Conservation (phyloP, 352 stramenopile genomes). For the Pythium scleroteichum region DNA sequence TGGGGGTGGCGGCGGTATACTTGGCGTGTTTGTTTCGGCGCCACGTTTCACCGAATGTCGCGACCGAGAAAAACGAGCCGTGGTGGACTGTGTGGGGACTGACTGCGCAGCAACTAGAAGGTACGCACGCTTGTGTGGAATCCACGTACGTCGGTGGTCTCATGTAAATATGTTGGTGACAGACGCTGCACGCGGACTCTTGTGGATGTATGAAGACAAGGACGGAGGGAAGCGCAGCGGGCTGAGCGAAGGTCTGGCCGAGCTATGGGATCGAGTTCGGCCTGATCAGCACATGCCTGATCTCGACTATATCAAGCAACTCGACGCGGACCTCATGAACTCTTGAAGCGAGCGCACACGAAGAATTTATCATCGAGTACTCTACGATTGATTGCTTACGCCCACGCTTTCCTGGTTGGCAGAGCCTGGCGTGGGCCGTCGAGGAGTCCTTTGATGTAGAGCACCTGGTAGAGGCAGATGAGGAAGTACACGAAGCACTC, state of each 20-base stretch:
- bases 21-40: slow-evolving; percentile 65
- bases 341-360: neutral
- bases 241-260: slow-evolving; percentile 47
- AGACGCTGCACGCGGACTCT: slow-evolving; percentile 54
- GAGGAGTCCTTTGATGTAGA: slow-evolving; percentile 79
- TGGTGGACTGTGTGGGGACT: slow-evolving; percentile 71
- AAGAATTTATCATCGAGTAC: too few relatives aligned
- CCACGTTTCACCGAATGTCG: slow-evolving; percentile 53
- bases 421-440: slow-evolving; percentile 42
- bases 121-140: slow-evolving; percentile 17
- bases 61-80: slow-evolving; percentile 59
- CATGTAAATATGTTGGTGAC: neutral
- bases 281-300: slow-evolving; percentile 59
- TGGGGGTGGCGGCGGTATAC: slow-evolving; percentile 71
- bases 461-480: slow-evolving; percentile 70
- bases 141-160: neutral
- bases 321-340: slow-evolving; percentile 47
- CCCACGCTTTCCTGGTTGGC: slow-evolving; percentile 9
- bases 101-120: slow-evolving; percentile 51
- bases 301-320: slow-evolving; percentile 55
- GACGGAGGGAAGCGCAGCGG: slow-evolving; percentile 28
- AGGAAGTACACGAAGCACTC: slow-evolving; percentile 74
- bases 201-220: slow-evolving; percentile 72
- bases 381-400: neutral
- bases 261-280: slow-evolving; percentile 55